These are phyloP conservation scores for Calonectria hongkongensis DNA, from an alignment of 2,329 filamentous ascomycete genomes.

Conservation along the genomic window DNA sequence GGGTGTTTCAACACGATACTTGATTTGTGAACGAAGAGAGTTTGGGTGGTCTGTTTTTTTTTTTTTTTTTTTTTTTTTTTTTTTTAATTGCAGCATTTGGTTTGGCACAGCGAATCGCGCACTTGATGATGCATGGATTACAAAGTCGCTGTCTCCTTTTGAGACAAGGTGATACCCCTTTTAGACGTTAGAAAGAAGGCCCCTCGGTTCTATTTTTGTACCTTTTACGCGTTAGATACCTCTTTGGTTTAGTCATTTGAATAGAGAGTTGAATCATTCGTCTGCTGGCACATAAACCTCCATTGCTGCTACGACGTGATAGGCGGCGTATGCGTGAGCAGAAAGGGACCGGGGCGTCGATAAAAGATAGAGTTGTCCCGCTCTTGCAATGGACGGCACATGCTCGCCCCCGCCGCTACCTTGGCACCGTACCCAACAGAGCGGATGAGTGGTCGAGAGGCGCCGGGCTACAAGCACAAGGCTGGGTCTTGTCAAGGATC, in stretches of 20 bases:
- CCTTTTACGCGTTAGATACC: constrained; percentile 38
- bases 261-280: constrained; percentile 29
- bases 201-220: constrained; percentile 33
- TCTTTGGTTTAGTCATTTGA: constrained; percentile 30
- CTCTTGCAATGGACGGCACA: constrained; percentile 13
- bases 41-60: constrained; percentile 30
- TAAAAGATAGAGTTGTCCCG: constrained; percentile 33
- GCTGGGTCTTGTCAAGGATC: constrained; percentile 33
- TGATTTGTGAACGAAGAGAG: constrained; percentile 27
- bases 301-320: constrained; percentile 18
- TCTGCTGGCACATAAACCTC: background rate
- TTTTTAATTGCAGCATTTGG: constrained; percentile 36
- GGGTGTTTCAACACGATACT: constrained; percentile 32
- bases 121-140: constrained; percentile 42
- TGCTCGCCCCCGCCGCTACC: background rate
- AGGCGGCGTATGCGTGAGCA: background rate
- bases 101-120: constrained; percentile 35
- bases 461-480: constrained; percentile 16
- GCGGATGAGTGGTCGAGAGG: constrained; percentile 25
- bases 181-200: constrained; percentile 47
- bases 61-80: constrained; percentile 33
- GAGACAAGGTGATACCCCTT: constrained; percentile 50
- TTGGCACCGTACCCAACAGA: constrained; percentile 30
- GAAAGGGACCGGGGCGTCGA: constrained; percentile 13
- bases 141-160: constrained; percentile 38